A percentile compares a stretch with the other conserved stretches of the same genome.
phyloP scores from a whole-genome alignment of 306 rosid genomes.

The Corylus avellana region DNA sequence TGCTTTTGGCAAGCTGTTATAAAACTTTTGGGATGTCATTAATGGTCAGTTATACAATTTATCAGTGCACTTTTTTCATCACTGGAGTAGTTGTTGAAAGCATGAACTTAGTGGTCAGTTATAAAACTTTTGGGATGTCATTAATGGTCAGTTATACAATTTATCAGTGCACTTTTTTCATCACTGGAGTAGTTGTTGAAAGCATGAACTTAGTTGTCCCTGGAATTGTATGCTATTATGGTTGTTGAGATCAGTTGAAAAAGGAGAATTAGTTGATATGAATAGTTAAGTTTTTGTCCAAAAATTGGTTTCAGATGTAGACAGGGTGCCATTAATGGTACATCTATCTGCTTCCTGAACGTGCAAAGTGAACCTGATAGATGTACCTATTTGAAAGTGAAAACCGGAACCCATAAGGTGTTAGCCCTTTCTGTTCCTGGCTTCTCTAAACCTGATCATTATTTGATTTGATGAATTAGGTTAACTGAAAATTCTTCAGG shows the following conservation, averaged over 20 bases:
- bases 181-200: background rate
- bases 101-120: background rate
- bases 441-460: background rate
- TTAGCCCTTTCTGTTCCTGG: background rate
- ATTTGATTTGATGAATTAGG: background rate
- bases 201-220: background rate
- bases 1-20: background rate
- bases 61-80: background rate
- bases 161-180: background rate
- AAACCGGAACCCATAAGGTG: background rate
- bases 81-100: background rate
- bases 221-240: background rate
- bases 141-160: background rate
- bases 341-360: background rate
- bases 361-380: background rate
- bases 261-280: background rate
- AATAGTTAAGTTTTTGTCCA: background rate
- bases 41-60: background rate
- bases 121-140: background rate
- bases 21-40: background rate
- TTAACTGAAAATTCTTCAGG: background rate
- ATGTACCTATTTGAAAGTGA: background rate
- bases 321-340: background rate
- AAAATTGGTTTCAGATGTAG: conserved; percentile 2
- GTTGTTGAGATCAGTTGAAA: background rate